Conservation (phyloP, 139 green algal species). For the Chlamydomonas incerta region DNA sequence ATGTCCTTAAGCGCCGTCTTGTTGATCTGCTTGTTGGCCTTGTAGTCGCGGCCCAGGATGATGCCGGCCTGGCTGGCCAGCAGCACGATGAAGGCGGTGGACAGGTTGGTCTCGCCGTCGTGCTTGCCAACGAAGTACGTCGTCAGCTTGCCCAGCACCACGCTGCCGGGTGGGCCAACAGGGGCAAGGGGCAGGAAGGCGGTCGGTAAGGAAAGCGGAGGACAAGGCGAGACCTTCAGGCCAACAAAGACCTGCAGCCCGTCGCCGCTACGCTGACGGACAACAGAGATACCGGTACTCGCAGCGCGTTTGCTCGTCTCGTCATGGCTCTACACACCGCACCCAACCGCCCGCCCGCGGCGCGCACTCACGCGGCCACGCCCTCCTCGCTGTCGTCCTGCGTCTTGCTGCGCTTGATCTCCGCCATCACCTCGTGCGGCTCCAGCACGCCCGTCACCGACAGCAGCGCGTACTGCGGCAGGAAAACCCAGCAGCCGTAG, state of each 20-base stretch:
- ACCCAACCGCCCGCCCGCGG: neutral
- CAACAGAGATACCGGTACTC: too few relatives aligned
- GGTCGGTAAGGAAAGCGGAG: too few relatives aligned
- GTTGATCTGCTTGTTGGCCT: constrained; percentile 15
- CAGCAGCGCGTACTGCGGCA: constrained; percentile 48
- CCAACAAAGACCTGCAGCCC: too few relatives aligned
- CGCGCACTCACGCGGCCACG: constrained; percentile 17
- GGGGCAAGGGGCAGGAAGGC: neutral
- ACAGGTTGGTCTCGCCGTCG: constrained; percentile 28
- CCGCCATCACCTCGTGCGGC: constrained; percentile 41
- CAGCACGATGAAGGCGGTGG: constrained; percentile 40
- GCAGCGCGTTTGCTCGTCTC: too few relatives aligned
- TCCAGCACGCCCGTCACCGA: constrained; percentile 22
- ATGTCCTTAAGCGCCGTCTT: neutral
- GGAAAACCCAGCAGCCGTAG: constrained; percentile 42
- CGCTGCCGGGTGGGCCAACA: neutral
- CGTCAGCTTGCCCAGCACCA: constrained; percentile 36
- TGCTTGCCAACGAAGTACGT: constrained; percentile 29
- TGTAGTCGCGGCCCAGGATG: constrained; percentile 39
- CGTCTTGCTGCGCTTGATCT: constrained; percentile 48
- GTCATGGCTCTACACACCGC: too few relatives aligned
- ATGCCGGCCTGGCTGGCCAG: constrained; percentile 42
- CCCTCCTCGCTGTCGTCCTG: constrained; percentile 35
- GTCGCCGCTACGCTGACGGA: too few relatives aligned
- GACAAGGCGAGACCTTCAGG: too few relatives aligned